Evolutionary conservation across 2,329 filamentous ascomycete genomes (phyloP), one percentile per base, ranked within the genome.

Genomic region (Cladosporium sp.): DNA sequence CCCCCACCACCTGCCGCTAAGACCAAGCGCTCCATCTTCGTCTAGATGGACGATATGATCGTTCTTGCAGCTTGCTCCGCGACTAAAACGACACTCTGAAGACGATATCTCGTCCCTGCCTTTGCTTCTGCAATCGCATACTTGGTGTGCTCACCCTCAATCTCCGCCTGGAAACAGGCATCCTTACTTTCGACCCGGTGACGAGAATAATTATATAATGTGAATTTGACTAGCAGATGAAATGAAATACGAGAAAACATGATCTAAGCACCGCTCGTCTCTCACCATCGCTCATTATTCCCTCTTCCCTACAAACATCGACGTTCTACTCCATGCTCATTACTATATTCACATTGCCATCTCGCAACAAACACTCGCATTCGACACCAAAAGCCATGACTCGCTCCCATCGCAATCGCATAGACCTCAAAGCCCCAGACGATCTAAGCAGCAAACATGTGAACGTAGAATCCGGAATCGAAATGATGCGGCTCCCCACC

Each of bases 1-100:
- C 50, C 61, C 31, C 35, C 61, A 31, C 61, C 61, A 31, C 61
- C 61, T 52, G 44, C 33, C 50, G 21, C 50, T n/a, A 63, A 29
- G 33, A 16, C 28, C 23, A 59, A 59, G 56, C 56, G 56, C 23
- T 59, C 56, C 23, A 29, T 59, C 33, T 59, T 59, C 56, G 56
- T 59, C 21, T 59, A 59, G 12, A 59, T 29, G 23, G 26, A 52
- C 49, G 23, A 29, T 11, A 7, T 29, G 21, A 26, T 52, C 7
- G 49, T 26, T 29, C 12, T 28, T n/a, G 23, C 26, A 8, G 26
- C 50, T 53, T 53, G 26, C 5, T 53, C 29, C 23, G 50, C 50
- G 40, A 46, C 21, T 46, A 21, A n/a, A 46, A n/a, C n/a, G n/a
- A 46, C 40, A 3, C n/a, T n/a, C 7, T 23, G n/a, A 23, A 2